Base-by-base conservation (phyloP, 768 basidiomycete genomes). In the Pisolithus marmoratus region DNA sequence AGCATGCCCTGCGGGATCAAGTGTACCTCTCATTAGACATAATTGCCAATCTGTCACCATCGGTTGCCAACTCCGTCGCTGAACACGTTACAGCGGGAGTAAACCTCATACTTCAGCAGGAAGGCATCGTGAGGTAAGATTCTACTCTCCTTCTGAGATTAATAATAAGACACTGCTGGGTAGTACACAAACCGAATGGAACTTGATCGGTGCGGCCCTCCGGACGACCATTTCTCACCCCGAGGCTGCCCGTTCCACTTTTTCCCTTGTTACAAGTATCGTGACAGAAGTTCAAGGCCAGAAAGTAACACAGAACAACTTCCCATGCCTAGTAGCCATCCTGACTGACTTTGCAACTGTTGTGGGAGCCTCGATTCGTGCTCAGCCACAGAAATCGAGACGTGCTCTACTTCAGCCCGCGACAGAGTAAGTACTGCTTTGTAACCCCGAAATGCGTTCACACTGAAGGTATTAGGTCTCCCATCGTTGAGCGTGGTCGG, bases 111-210 rank as follows among this genome's bases (percentile, higher is more conserved):
- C 72, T 95, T n/a, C 81, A 87, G 61, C 82, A 94, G 58, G 74
- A 77, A 43, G 74, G 82, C 7, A 81, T 91, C 23, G 82, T 94
- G 56, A 78, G 79, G 90, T 64, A 22, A 24, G 53, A 14, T 26
- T 37, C 38, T 22, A 15, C 29, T 15, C 38, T 52, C 37, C 3
- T 14, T 36, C 9, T 29, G 20, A 49, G 1, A 38, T 44, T 23
- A 20, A 51, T 48, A 27, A 31, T 46, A 60, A 38, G 34, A 34
- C 34, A 65, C 31, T 46, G 22, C 31, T 50, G 56, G 50, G 0
- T 50, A 92, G 85, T 50, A 94, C 93, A 1, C 85, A 88, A 58
- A 97, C 95, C 1, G 95, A 98, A 65, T 99, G 95, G 95, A 93
- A 90, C 55, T 73, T 98, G 38, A 80, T 94, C 20, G 90, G 94